Evolutionary conservation across 2,329 filamentous ascomycete species (phyloP).

Genomic region (Cadophora gregata): DNA sequence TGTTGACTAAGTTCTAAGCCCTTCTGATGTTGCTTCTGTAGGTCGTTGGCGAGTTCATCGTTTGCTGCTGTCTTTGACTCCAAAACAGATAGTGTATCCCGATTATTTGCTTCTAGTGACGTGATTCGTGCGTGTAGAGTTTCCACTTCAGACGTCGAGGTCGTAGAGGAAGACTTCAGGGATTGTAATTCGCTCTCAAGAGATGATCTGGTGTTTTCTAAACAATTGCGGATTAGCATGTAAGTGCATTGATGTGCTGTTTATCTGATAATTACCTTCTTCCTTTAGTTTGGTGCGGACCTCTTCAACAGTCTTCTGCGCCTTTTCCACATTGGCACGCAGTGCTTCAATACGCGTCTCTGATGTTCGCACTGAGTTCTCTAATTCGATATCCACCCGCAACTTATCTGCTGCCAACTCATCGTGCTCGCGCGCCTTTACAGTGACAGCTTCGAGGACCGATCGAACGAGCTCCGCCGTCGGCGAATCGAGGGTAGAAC

Average conservation of each 20-base stretch:
- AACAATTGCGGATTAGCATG: constrained; percentile 28
- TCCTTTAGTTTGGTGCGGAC: constrained; percentile 80
- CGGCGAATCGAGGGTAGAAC: constrained; percentile 66
- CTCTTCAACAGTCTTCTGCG: constrained; percentile 82
- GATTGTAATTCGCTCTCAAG: constrained; percentile 83
- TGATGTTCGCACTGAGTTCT: constrained; percentile 83
- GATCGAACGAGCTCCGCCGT: constrained; percentile 79
- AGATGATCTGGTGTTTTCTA: constrained; percentile 77
- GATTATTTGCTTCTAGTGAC: constrained; percentile 88
- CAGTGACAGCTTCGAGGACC: constrained; percentile 75
- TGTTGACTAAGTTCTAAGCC: constrained; percentile 84
- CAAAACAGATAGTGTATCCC: constrained; percentile 86
- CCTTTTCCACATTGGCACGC: constrained; percentile 82
- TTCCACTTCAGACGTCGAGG: constrained; percentile 76
- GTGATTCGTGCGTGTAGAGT: constrained; percentile 82
- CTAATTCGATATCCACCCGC: constrained; percentile 87
- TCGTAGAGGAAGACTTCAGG: constrained; percentile 76
- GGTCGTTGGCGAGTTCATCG: constrained; percentile 82
- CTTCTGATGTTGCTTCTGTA: constrained; percentile 88
- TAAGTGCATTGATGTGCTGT: not conserved
- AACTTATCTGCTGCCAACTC: constrained; percentile 86
- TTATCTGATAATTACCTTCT: constrained; percentile 66
- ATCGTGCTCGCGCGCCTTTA: constrained; percentile 84
- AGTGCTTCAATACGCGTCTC: constrained; percentile 84
- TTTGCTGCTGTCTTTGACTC: constrained; percentile 90